Evolutionary conservation across 169 alveolate species (phyloP).

Genomic region (Plasmodium knowlesi): DNA sequence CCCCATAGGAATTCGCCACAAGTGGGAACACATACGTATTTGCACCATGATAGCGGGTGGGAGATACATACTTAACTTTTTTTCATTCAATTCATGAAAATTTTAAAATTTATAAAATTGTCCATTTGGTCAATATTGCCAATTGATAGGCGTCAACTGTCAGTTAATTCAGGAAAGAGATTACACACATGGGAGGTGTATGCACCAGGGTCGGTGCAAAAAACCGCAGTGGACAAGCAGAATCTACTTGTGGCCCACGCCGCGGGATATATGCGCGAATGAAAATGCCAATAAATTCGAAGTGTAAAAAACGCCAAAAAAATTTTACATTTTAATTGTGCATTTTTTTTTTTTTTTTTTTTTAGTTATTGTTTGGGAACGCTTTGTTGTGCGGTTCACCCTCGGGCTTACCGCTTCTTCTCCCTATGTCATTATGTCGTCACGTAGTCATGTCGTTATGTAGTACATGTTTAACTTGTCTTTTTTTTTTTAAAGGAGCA

Average conservation of each 20-base stretch:
- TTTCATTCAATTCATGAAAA: not conserved
- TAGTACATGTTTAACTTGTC: not conserved
- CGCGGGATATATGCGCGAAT: not conserved
- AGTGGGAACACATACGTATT: not conserved
- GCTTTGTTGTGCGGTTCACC: not conserved
- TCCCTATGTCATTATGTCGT: not conserved
- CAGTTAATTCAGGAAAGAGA: not conserved
- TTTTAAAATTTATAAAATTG: slow-evolving; percentile 14
- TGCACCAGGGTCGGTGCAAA: too few relatives aligned
- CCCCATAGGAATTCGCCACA: not conserved
- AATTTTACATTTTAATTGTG: not conserved
- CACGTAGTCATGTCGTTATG: not conserved
- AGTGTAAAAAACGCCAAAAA: too few relatives aligned
- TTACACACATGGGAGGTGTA: too few relatives aligned
- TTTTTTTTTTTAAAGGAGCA: not conserved
- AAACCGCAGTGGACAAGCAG: too few relatives aligned
- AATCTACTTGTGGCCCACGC: not conserved
- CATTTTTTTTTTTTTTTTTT: not conserved
- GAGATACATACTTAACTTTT: not conserved
- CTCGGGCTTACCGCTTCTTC: not conserved
- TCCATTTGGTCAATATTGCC: not conserved
- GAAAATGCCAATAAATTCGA: not conserved
- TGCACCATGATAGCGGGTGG: not conserved
- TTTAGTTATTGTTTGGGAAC: not conserved
- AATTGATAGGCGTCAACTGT: not conserved